These are phyloP conservation scores for Perkinsus olseni DNA, from an alignment of 169 alveolate species.

Conservation along the genomic window DNA sequence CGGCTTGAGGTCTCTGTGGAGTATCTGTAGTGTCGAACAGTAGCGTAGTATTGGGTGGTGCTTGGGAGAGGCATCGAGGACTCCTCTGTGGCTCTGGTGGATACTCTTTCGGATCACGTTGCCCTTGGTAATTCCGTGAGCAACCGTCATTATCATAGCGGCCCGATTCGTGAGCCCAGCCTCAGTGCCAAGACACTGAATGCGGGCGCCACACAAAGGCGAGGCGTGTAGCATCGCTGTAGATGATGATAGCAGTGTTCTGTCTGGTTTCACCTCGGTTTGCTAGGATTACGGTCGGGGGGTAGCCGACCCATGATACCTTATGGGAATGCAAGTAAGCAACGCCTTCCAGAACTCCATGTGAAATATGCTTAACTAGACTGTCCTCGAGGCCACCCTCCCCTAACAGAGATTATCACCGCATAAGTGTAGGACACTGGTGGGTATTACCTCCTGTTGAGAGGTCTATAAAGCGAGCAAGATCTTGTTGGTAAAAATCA, in stretches of 20 bases:
- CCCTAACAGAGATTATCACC: not conserved
- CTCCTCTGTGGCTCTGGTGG: too few relatives aligned
- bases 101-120: too few relatives aligned
- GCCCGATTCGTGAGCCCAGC: too few relatives aligned
- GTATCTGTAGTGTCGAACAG: conserved; percentile 18
- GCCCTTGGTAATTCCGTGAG: too few relatives aligned
- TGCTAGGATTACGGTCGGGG: not conserved
- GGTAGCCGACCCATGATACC: not conserved
- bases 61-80: too few relatives aligned
- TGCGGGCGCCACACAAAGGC: too few relatives aligned
- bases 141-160: too few relatives aligned
- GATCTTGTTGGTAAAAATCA: not conserved
- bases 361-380: not conserved
- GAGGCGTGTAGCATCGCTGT: not conserved
- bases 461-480: not conserved
- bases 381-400: not conserved
- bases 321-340: conserved; percentile 21
- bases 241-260: not conserved
- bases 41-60: not conserved
- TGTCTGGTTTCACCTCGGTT: too few relatives aligned
- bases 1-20: conserved; percentile 53
- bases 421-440: not conserved
- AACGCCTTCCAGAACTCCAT: conserved; percentile 19
- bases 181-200: too few relatives aligned
- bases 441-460: conserved; percentile 46